Conservation (phyloP, 2,329 filamentous ascomycete species). For the Xylariaceae sp. region DNA sequence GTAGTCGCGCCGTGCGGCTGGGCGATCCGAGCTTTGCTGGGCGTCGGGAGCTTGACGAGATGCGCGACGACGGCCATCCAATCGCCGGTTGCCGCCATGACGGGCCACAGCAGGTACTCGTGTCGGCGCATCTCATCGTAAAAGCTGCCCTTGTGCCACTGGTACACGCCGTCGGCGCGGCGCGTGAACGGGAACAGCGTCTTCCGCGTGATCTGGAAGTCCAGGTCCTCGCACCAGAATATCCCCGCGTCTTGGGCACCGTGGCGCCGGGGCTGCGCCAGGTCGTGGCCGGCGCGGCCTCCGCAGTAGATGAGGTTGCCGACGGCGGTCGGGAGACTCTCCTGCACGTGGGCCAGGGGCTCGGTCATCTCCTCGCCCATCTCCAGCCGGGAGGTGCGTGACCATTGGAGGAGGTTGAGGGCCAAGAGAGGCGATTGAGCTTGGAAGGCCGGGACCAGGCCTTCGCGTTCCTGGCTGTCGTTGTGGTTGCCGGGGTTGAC, state of each 20-base stretch:
- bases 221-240: slow-evolving; percentile 3
- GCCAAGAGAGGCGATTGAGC: slow-evolving; percentile 7
- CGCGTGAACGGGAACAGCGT: not conserved
- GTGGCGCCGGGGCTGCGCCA: too few relatives aligned
- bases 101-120: slow-evolving; percentile 13
- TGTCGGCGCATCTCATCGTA: slow-evolving; percentile 7
- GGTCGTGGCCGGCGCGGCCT: too few relatives aligned
- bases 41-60: slow-evolving; percentile 1
- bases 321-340: slow-evolving; percentile 5
- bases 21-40: slow-evolving; percentile 1
- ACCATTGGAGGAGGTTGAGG: slow-evolving; percentile 11
- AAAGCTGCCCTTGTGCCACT: slow-evolving; percentile 5
- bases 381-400: slow-evolving; percentile 1
- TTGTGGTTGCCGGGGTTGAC: not conserved
- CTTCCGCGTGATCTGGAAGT: slow-evolving; percentile 5
- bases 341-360: slow-evolving; percentile 10
- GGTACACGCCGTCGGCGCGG: not conserved
- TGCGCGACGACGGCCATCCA: slow-evolving; percentile 13
- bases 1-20: not conserved
- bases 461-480: slow-evolving; percentile 1
- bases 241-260: not conserved
- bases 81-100: slow-evolving; percentile 8
- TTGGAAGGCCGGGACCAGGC: not conserved
- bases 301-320: slow-evolving; percentile 8
- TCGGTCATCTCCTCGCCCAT: slow-evolving; percentile 7